Conservation (phyloP, 495 filamentous ascomycete species). For the Rhizodiscina lignyota region DNA sequence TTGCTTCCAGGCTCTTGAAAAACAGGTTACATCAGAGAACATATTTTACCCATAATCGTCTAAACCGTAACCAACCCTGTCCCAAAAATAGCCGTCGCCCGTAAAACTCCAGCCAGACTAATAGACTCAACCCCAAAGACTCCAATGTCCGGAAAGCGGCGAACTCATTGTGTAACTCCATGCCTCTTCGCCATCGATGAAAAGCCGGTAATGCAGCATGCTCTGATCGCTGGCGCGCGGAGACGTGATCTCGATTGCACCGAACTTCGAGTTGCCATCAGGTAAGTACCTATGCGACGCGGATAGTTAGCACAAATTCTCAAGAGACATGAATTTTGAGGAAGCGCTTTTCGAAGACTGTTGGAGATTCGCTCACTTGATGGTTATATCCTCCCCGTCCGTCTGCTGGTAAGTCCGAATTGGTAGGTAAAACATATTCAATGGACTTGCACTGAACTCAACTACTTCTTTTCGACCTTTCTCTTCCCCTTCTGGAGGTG, state of each 20-base stretch:
- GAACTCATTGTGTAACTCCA: slow-evolving; percentile 40
- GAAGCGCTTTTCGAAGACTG: too few relatives aligned
- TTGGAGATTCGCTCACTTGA: too few relatives aligned
- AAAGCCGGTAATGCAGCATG: slow-evolving; percentile 65
- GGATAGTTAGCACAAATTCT: not conserved
- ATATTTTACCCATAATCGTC: too few relatives aligned
- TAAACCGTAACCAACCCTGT: too few relatives aligned
- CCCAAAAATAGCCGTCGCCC: too few relatives aligned
- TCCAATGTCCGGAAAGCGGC: too few relatives aligned
- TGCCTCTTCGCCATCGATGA: slow-evolving; percentile 57
- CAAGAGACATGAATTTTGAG: slow-evolving; percentile 19
- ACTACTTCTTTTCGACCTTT: slow-evolving; percentile 42
- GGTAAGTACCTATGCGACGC: slow-evolving; percentile 47
- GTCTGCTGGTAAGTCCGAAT: slow-evolving; percentile 64
- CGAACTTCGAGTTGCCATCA: slow-evolving; percentile 80
- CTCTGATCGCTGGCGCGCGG: slow-evolving; percentile 21
- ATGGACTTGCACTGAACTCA: slow-evolving; percentile 76
- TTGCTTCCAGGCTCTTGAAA: too few relatives aligned
- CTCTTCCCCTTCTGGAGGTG: slow-evolving; percentile 35
- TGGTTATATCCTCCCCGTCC: slow-evolving; percentile 57
- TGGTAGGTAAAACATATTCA: slow-evolving; percentile 87
- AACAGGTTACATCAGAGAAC: too few relatives aligned
- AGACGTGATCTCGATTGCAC: slow-evolving; percentile 66
- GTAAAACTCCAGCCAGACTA: too few relatives aligned
- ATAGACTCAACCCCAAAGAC: too few relatives aligned